Percentiles rank a stretch among this genome's conserved stretches.
These are phyloP conservation scores for Metschnikowia borealis DNA, from an alignment of 805 yeast genomes.

Conservation along the genomic window DNA sequence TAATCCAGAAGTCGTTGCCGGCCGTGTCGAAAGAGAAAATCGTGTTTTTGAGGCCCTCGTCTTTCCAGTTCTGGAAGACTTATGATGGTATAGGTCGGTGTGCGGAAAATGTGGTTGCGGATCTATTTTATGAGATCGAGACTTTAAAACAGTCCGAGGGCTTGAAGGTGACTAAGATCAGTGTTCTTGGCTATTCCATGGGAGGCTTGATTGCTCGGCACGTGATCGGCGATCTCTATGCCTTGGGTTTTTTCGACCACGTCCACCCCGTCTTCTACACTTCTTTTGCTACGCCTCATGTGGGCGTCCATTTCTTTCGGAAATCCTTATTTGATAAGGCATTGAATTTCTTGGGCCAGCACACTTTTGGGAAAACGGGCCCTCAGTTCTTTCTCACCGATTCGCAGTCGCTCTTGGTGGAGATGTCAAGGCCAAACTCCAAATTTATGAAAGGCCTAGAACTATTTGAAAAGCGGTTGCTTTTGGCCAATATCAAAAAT, in stretches of 20 bases:
- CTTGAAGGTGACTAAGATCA: conserved; percentile 54
- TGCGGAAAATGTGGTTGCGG: conserved; percentile 32
- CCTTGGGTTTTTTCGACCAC: conserved; percentile 47
- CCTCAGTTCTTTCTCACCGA: conserved; percentile 36
- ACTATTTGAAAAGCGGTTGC: conserved; percentile 51
- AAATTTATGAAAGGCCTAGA: conserved; percentile 52
- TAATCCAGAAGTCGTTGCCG: conserved; percentile 33
- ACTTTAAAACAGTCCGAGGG: conserved; percentile 28
- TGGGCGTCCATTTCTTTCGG: conserved; percentile 43
- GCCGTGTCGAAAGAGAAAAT: conserved; percentile 26
- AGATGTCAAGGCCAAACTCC: conserved; percentile 50
- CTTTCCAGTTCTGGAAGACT: conserved; percentile 42
- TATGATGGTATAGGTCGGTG: conserved; percentile 40
- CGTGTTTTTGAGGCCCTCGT: conserved; percentile 35
- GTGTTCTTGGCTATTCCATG: conserved; percentile 81
- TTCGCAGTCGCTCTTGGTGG: conserved; percentile 41
- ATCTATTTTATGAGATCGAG: conserved; percentile 39
- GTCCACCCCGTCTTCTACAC: conserved; percentile 58
- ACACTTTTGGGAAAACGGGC: conserved; percentile 37
- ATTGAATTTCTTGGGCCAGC: conserved; percentile 32
- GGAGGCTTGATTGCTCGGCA: conserved; percentile 86
- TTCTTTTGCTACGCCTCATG: conserved; percentile 57
- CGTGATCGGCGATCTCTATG: conserved; percentile 66
- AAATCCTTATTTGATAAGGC: conserved; percentile 28
- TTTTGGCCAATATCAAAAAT: conserved; percentile 71